Conservation (phyloP, 2,329 filamentous ascomycete species). For the Fusarium decemcellulare region DNA sequence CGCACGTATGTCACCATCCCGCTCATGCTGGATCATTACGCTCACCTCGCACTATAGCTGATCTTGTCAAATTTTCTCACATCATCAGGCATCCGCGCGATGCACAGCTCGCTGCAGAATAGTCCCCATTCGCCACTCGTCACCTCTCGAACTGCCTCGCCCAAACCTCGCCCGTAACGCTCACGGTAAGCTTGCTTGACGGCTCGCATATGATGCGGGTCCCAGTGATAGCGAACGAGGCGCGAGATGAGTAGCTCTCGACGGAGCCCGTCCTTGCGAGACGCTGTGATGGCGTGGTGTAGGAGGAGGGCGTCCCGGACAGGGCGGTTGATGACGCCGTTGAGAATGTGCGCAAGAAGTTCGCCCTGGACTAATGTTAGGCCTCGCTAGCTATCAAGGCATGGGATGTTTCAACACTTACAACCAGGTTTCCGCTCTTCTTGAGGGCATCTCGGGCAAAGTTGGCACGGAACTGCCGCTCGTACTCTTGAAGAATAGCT, state of each 20-base stretch:
- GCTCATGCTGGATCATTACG: slow-evolving; percentile 20
- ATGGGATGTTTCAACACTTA: slow-evolving; percentile 66
- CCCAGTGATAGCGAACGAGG: slow-evolving; percentile 93
- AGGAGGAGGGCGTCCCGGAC: slow-evolving; percentile 93
- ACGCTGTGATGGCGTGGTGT: slow-evolving; percentile 87
- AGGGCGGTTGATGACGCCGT: slow-evolving; percentile 95
- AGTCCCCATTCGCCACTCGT: slow-evolving; percentile 82
- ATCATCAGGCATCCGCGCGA: slow-evolving; percentile 72
- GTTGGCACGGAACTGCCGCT: slow-evolving; percentile 79
- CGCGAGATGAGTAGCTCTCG: slow-evolving; percentile 90
- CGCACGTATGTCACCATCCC: slow-evolving; percentile 4
- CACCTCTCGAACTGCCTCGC: slow-evolving; percentile 83
- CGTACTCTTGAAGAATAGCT: slow-evolving; percentile 84
- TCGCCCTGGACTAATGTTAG: slow-evolving; percentile 77
- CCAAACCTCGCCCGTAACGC: slow-evolving; percentile 81
- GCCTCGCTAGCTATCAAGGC: neutral
- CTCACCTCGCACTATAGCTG: slow-evolving; percentile 32
- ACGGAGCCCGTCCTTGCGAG: slow-evolving; percentile 78
- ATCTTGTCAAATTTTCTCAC: slow-evolving; percentile 66
- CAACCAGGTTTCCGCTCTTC: slow-evolving; percentile 93
- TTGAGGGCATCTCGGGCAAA: slow-evolving; percentile 90
- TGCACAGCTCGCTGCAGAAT: slow-evolving; percentile 81
- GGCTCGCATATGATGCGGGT: slow-evolving; percentile 82
- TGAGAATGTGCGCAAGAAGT: slow-evolving; percentile 93
- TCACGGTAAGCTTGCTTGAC: slow-evolving; percentile 86